Evolutionary conservation across 371 early-diverging fungal genomes (phyloP).

Genomic region (Saksenaea vasiformis): DNA sequence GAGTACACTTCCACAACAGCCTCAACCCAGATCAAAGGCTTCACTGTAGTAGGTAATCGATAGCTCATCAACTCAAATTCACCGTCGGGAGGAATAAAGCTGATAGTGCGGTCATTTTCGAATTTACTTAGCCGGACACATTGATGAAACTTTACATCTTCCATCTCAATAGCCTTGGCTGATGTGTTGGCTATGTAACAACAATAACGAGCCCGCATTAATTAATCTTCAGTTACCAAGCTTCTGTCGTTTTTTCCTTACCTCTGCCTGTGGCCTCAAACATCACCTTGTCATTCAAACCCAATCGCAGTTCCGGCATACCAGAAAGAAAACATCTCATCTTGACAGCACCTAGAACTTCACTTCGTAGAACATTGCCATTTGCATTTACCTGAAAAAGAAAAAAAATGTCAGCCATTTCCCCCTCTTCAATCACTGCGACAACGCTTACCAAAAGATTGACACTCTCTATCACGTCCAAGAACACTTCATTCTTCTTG

Average conservation of each 20-base stretch:
- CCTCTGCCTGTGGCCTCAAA: constrained; percentile 95
- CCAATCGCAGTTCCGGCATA: constrained; percentile 98
- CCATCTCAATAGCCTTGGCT: constrained; percentile 98
- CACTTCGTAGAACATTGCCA: constrained; percentile 94
- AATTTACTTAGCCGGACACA: constrained; percentile 96
- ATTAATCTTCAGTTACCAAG: too few species aligned
- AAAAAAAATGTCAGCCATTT: background rate
- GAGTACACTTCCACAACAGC: constrained; percentile 90
- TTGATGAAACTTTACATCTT: constrained; percentile 99
- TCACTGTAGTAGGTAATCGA: constrained; percentile 90
- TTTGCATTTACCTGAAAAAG: constrained; percentile 73
- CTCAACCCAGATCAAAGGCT: constrained; percentile 97
- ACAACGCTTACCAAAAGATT: constrained; percentile 80
- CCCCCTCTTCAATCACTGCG: background rate
- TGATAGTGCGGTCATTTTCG: constrained; percentile 94
- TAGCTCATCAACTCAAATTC: constrained; percentile 98
- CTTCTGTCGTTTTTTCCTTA: too few species aligned
- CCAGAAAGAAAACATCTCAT: constrained; percentile 97
- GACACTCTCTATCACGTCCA: constrained; percentile 90
- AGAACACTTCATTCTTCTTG: constrained; percentile 91
- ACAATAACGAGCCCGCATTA: background rate
- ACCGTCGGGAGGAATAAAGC: constrained; percentile 98
- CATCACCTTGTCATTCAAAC: constrained; percentile 97
- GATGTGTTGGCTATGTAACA: constrained; percentile 53
- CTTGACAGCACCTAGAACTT: constrained; percentile 94